phyloP scores from a whole-genome alignment of 73 alveolate genomes.

The Paramecium biaurelia region DNA sequence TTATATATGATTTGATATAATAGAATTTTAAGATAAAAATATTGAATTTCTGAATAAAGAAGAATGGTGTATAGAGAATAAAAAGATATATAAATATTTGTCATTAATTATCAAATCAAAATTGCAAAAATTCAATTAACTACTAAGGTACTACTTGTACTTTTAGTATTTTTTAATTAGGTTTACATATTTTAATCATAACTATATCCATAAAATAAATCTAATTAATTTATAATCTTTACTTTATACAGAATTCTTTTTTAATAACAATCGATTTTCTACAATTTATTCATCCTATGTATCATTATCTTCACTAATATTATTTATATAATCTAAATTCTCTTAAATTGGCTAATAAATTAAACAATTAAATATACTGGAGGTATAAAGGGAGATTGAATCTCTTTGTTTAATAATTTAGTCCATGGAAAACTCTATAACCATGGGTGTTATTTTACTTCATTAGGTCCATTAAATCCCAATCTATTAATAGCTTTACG shows the following conservation, averaged over 20 bases:
- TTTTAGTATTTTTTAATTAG: constrained; percentile 9
- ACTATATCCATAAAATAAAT: constrained; percentile 3
- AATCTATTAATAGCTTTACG: constrained; percentile 84
- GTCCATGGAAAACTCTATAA: constrained; percentile 83
- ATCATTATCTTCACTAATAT: constrained; percentile 55
- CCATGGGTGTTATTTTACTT: constrained; percentile 88
- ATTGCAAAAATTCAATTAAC: not conserved
- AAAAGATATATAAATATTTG: not conserved
- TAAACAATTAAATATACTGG: not conserved
- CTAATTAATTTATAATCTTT: not conserved
- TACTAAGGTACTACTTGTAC: constrained; percentile 30
- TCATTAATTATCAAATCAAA: not conserved
- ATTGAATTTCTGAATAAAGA: not conserved
- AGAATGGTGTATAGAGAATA: not conserved
- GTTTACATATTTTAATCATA: constrained; percentile 19
- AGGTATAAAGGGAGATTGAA: constrained; percentile 84
- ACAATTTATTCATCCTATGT: constrained; percentile 50
- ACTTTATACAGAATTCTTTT: constrained; percentile 70
- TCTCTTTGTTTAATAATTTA: constrained; percentile 77
- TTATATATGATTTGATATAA: too few species aligned
- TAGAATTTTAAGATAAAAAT: too few species aligned
- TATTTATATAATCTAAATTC: not conserved
- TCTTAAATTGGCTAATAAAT: not conserved
- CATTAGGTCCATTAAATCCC: constrained; percentile 85
- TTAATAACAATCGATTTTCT: constrained; percentile 58